phyloP scores from a whole-genome alignment of 345 rosid genomes.

The Corchorus olitorius region DNA sequence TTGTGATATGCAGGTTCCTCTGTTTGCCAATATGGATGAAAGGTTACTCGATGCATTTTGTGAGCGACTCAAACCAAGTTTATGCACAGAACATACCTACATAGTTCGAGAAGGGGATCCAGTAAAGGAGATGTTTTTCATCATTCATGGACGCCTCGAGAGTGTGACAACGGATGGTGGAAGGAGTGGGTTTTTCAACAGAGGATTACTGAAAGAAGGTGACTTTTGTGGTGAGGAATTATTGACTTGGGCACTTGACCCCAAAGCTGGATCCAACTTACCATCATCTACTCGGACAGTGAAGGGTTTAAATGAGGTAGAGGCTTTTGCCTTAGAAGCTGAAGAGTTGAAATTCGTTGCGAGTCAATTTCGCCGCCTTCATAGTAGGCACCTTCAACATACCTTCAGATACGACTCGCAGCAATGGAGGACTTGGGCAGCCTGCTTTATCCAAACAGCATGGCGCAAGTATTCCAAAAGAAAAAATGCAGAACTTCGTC shows the following conservation, averaged over 20 bases:
- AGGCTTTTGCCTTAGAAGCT: constrained; percentile 84
- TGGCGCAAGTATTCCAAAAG: constrained; percentile 70
- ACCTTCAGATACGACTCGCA: constrained; percentile 90
- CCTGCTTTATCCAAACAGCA: constrained; percentile 76
- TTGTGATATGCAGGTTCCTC: no score
- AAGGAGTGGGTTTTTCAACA: constrained; percentile 81
- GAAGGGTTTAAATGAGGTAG: constrained; percentile 71
- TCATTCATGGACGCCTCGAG: constrained; percentile 78
- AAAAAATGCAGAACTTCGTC: constrained; percentile 57
- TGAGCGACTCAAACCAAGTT: no score
- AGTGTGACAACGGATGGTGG: constrained; percentile 94
- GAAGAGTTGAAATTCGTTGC: constrained; percentile 90
- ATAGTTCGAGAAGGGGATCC: constrained; percentile 91
- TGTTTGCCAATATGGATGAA: no score
- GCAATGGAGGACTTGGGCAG: constrained; percentile 96
- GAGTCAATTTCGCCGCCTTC: constrained; percentile 84
- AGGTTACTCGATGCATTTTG: no score
- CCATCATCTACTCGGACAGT: constrained; percentile 39
- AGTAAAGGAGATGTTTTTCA: constrained; percentile 84
- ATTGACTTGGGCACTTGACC: constrained; percentile 82
- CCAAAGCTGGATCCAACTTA: constrained; percentile 48
- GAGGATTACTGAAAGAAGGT: constrained; percentile 71
- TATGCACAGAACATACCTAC: constrained; percentile 58
- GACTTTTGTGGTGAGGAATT: constrained; percentile 86
- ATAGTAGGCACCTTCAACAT: constrained; percentile 81